phyloP scores from a whole-genome alignment of 169 alveolate genomes.

The Plasmodium inui region DNA sequence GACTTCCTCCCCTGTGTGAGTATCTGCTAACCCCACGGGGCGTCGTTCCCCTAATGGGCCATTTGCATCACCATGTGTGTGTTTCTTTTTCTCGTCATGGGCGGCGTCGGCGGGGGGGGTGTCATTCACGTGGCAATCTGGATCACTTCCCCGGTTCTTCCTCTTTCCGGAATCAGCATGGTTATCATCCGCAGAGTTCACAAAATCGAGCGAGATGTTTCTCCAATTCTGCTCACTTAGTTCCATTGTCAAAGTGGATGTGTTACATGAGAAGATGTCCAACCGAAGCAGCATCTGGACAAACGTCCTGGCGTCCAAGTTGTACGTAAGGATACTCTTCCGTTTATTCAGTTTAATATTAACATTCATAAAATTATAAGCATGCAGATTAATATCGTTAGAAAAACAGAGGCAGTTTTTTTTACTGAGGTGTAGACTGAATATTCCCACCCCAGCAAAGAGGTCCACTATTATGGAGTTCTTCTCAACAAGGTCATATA shows the following conservation, averaged over 20 bases:
- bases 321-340: conserved; percentile 78
- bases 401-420: conserved; percentile 90
- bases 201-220: conserved; percentile 25
- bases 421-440: conserved; percentile 89
- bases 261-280: conserved; percentile 14
- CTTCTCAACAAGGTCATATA: conserved; percentile 25
- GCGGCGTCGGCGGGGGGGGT: not conserved
- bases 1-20: not conserved
- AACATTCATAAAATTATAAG: conserved; percentile 85
- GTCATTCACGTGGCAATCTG: not conserved
- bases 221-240: conserved; percentile 27
- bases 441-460: conserved; percentile 93
- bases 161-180: not conserved
- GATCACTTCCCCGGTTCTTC: not conserved
- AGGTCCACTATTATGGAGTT: conserved; percentile 84
- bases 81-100: not conserved
- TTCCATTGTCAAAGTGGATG: not conserved
- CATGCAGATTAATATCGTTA: conserved; percentile 89
- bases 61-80: not conserved
- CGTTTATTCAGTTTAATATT: conserved; percentile 87
- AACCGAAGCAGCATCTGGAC: conserved; percentile 38
- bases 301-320: conserved; percentile 88
- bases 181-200: not conserved
- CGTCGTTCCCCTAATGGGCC: not conserved
- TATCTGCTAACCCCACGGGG: not conserved